These are phyloP conservation scores for Mycena indigotica DNA, from an alignment of 768 basidiomycete species.

Conservation along the genomic window DNA sequence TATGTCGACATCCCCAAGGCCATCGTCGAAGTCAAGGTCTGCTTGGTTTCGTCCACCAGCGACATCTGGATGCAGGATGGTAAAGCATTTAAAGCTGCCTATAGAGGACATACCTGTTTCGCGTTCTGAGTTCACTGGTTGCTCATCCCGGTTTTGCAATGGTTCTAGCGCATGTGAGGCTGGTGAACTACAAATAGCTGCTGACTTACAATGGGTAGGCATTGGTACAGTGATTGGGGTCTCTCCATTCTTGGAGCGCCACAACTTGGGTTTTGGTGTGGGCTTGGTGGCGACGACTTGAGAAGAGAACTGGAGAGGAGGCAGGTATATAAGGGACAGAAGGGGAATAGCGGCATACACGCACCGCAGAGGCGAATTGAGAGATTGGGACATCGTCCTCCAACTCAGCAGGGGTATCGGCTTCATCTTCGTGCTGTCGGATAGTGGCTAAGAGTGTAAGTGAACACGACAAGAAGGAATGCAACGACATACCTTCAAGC, in stretches of 20 bases:
- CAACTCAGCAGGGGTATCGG: not conserved
- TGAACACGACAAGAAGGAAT: not conserved
- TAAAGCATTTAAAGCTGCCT: too few species aligned
- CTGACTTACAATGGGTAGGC: constrained; percentile 1
- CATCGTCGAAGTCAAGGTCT: too few species aligned
- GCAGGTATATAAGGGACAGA: not conserved
- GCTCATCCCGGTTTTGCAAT: too few species aligned
- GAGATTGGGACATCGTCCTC: constrained; percentile 10
- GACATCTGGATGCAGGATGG: too few species aligned
- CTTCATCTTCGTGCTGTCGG: not conserved
- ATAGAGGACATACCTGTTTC: too few species aligned
- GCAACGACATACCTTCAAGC: not conserved
- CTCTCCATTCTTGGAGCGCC: not conserved
- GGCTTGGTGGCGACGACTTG: not conserved
- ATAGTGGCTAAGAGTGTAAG: not conserved
- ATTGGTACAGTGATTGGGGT: not conserved
- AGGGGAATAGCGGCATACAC: not conserved
- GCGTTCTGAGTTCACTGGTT: too few species aligned
- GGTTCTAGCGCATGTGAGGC: too few species aligned
- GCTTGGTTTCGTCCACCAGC: too few species aligned
- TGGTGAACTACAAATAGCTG: not conserved
- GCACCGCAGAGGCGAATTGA: not conserved
- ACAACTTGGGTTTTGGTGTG: constrained; percentile 3
- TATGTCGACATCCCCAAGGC: too few species aligned
- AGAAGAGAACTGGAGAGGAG: not conserved